Evolutionary conservation across 2,329 filamentous ascomycete genomes (phyloP).

Genomic region (Aureobasidium sp.): DNA sequence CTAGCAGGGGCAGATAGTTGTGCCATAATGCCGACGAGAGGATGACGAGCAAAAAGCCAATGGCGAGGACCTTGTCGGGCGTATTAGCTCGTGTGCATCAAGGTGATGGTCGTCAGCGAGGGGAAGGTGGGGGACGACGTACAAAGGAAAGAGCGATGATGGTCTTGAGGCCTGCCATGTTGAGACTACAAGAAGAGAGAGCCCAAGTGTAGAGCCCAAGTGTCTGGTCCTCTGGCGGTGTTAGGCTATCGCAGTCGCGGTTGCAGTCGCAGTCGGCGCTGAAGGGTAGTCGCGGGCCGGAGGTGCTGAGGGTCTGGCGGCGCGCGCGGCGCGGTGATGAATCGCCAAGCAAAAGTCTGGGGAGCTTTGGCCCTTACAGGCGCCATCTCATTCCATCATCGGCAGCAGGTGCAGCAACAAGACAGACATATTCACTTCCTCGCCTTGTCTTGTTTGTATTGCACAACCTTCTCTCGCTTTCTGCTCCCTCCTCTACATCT

Average conservation of each 20-base stretch:
- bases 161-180: conserved; percentile 88
- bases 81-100: conserved; percentile 10
- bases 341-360: conserved; percentile 11
- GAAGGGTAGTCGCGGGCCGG: background rate
- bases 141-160: conserved; percentile 98
- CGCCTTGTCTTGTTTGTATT: background rate
- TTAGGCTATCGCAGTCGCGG: background rate
- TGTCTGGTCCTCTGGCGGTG: background rate
- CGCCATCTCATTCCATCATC: conserved; percentile 14
- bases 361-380: conserved; percentile 8
- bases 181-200: background rate
- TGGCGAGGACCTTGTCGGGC: conserved; percentile 68
- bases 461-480: background rate
- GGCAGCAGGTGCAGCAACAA: background rate
- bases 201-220: background rate
- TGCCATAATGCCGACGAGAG: conserved; percentile 93
- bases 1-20: conserved; percentile 89
- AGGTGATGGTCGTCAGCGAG: background rate
- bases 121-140: conserved; percentile 30
- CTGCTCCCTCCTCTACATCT: conserved; percentile 2
- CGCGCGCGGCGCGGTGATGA: background rate
- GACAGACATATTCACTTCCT: background rate
- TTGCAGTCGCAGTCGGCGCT: conserved; percentile 2
- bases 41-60: conserved; percentile 98
- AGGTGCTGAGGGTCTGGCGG: background rate